Evolutionary conservation across 2,329 filamentous ascomycete genomes (phyloP).

Genomic region (Fusarium miscanthi): DNA sequence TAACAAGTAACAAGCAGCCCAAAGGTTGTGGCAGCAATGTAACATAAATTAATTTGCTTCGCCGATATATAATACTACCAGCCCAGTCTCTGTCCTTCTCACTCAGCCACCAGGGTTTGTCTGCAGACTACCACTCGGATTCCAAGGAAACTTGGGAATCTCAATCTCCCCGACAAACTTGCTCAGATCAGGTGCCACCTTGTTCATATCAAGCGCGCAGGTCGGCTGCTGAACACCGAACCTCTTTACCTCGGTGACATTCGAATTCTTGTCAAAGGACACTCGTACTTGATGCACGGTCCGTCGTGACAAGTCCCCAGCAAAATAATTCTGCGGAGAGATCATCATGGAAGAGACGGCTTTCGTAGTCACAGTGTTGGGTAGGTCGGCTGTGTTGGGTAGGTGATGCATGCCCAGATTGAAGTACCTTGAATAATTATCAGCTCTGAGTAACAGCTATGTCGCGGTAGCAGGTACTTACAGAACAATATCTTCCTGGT

Average conservation of each 20-base stretch:
- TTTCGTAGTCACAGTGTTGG: slow-evolving; percentile 25
- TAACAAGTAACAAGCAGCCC: no score
- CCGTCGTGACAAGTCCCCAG: slow-evolving; percentile 15
- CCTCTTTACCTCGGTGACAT: slow-evolving; percentile 16
- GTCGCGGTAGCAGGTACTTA: not conserved
- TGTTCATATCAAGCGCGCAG: slow-evolving; percentile 20
- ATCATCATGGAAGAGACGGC: slow-evolving; percentile 29
- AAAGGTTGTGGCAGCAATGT: no score
- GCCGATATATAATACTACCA: no score
- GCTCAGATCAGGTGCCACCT: slow-evolving; percentile 1
- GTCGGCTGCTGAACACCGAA: slow-evolving; percentile 29
- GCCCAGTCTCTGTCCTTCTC: not conserved
- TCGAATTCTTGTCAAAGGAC: slow-evolving; percentile 11
- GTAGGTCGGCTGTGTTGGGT: slow-evolving; percentile 27
- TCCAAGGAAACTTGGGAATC: slow-evolving; percentile 31
- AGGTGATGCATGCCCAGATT: slow-evolving; percentile 35
- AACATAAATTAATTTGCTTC: no score
- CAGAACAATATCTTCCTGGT: slow-evolving; percentile 32
- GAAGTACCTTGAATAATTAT: slow-evolving; percentile 9
- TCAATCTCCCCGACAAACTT: slow-evolving; percentile 30
- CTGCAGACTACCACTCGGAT: slow-evolving; percentile 33
- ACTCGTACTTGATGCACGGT: slow-evolving; percentile 24
- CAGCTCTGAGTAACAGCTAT: not conserved
- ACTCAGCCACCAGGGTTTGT: slow-evolving; percentile 31
- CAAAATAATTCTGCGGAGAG: slow-evolving; percentile 30